Base-by-base conservation (phyloP, 768 basidiomycete species). In the Sarcodon sp. region DNA sequence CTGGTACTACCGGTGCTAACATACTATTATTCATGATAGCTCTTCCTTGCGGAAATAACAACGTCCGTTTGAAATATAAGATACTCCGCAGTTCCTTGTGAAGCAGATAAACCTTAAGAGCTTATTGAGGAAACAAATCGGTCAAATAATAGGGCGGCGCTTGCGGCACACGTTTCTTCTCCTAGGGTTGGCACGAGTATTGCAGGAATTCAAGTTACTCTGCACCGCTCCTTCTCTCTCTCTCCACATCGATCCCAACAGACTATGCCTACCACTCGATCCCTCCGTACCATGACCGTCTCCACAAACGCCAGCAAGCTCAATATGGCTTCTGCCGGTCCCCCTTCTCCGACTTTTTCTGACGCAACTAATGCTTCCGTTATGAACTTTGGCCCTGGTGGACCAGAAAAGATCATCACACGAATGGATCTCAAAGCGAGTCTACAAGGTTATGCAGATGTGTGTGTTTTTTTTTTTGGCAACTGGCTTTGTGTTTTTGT, bases 321-420 rank as follows among this genome's bases (percentile, higher is more conserved):
- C 47, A 68, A 71, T 48, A 66, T 63, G 46, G 60, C 67, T 3
- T 76, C 79, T 6, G 71, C 79, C 47, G 64, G 69, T 35, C 80
- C 84, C 48, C 84, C 86, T 2, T 91, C 88, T 21, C 88, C 88
- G 46, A 87, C 88, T 3, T 87, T 84, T 66, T 83, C 86, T 32
- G 87, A 89, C 15, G 69, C 76, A 18, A 91, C 89, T 8, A 77
- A 86, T 58, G 83, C 71, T 33, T 88, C 88, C 13, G 76, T 75
- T 43, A 75, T 87, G 67, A 77, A 83, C 61, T 83, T 87, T 62
- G 85, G 86, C 33, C 68, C 70, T 44, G 70, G 80, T 55, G 84
- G 86, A 6, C 84, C 84, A 36, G 70, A 77, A 53, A 88, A 86
- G 71, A 82, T 90, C 50, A 88, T 91, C 48, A 88, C 87, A 45